Percentiles rank a stretch among this genome's conserved stretches.
phyloP scores from a whole-genome alignment of 352 stramenopile species.

The Phytophthora idaei region DNA sequence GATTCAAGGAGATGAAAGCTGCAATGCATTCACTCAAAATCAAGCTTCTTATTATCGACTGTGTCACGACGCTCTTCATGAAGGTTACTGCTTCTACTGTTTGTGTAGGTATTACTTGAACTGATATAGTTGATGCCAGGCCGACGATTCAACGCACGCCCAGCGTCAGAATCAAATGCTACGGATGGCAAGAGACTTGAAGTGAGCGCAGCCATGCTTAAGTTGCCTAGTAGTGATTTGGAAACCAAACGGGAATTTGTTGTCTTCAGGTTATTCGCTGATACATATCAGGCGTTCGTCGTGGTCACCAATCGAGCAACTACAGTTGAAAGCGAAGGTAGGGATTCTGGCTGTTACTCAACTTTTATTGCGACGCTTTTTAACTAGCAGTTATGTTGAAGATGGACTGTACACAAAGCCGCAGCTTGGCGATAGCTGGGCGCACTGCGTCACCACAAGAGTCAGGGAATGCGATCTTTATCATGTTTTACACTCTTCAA shows the following conservation, averaged over 20 bases:
- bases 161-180: conserved; percentile 60
- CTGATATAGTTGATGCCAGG: conserved; percentile 24
- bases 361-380: not conserved
- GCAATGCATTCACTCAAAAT: conserved; percentile 48
- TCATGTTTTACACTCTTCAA: conserved; percentile 4
- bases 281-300: conserved; percentile 69
- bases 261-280: conserved; percentile 57
- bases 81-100: conserved; percentile 40
- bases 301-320: conserved; percentile 71
- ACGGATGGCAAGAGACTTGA: conserved; percentile 56
- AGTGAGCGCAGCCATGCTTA: conserved; percentile 28
- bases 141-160: conserved; percentile 39
- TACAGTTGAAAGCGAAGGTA: conserved; percentile 43
- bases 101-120: not conserved
- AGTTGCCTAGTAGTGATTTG: not conserved
- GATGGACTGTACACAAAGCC: conserved; percentile 68
- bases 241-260: conserved; percentile 4
- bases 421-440: conserved; percentile 68
- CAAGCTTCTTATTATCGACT: conserved; percentile 81
- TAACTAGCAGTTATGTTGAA: conserved; percentile 19
- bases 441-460: conserved; percentile 70
- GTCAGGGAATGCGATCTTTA: conserved; percentile 25
- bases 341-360: not conserved
- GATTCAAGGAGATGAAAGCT: conserved; percentile 63
- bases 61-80: conserved; percentile 60